Evolutionary conservation across 768 basidiomycete genomes (phyloP), one percentile per base, ranked within the genome.

Genomic region (Tylopilus sp.): DNA sequence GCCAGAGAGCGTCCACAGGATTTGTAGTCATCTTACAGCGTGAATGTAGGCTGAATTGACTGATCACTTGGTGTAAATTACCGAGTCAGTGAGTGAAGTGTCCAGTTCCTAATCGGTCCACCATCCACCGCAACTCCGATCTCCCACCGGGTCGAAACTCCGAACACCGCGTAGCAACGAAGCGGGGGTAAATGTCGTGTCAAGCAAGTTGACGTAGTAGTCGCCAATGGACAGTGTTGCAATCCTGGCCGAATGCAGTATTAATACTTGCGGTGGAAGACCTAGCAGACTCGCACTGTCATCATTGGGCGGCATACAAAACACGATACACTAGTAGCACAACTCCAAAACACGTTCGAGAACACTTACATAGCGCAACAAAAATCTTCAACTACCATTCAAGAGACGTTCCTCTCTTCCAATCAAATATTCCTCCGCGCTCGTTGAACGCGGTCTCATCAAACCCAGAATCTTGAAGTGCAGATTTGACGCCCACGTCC

Each of bases 1-100:
- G n/a, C n/a, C n/a, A n/a, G n/a, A 64, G 18, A 62, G 50, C 26
- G 53, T 62, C 62, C 21, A 55, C 31, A 12, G 40, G 18, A 17
- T 5, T 35, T 17, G 33, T 17, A 26, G 51, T 47, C 63, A 64
- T 64, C 22, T 36, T 21, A 1, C 20, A 39, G 39, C 5, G 41
- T 23, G n/a, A 15, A 17, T 53, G 13, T 44, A 23, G 12, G 26
- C 8, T 23, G 0, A 10, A 42, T 30, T 12, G 2, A 6, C 26
- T 20, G 17, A n/a, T 22, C 28, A 8, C 4, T 4, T 8, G 25
- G 25, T 8, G 8, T 4, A 26, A 26, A 4, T 8, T 26, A 8
- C 25, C 4, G 8, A 26, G 25, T n/a, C n/a, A n/a, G n/a, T n/a
- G n/a, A n/a, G n/a, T n/a, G n/a, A n/a, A n/a, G n/a, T n/a, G n/a